Evolutionary conservation across 805 yeast species (phyloP).

Genomic region (Pichia ethanolica): DNA sequence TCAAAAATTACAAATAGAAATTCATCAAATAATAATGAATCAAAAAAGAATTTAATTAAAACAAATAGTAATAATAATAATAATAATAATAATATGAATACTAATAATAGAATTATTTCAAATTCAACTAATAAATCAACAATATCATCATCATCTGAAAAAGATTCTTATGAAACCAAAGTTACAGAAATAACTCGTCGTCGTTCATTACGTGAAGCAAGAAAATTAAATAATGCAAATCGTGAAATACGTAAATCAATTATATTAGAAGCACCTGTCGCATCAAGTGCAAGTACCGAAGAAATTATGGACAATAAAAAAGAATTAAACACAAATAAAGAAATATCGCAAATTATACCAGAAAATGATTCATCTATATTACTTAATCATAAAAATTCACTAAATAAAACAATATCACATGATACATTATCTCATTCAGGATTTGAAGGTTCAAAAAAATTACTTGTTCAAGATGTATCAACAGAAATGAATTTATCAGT

Average conservation of each 20-base stretch:
- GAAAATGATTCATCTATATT: not conserved
- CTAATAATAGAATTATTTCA: not conserved
- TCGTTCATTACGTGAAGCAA: slow-evolving; percentile 65
- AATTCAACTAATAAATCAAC: not conserved
- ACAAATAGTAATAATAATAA: not conserved
- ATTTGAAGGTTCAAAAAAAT: slow-evolving; percentile 24
- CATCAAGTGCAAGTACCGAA: slow-evolving; percentile 29
- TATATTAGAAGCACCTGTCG: slow-evolving; percentile 56
- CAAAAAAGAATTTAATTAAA: not conserved
- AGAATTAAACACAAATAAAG: not conserved
- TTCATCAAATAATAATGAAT: not conserved
- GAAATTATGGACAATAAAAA: not conserved
- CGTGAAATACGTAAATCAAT: slow-evolving; percentile 57
- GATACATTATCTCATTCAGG: slow-evolving; percentile 8
- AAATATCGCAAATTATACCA: not conserved
- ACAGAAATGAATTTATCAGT: slow-evolving; percentile 4
- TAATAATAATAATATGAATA: too few species aligned
- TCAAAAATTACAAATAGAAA: not conserved
- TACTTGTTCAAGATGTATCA: slow-evolving; percentile 26
- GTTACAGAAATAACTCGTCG: slow-evolving; percentile 69
- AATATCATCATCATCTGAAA: slow-evolving; percentile 4
- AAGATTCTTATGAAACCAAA: slow-evolving; percentile 58
- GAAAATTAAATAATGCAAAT: slow-evolving; percentile 45
- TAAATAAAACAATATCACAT: slow-evolving; percentile 12
- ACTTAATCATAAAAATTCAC: not conserved